Conservation (phyloP, 805 yeast genomes). For the Cephaloascus albidus region DNA sequence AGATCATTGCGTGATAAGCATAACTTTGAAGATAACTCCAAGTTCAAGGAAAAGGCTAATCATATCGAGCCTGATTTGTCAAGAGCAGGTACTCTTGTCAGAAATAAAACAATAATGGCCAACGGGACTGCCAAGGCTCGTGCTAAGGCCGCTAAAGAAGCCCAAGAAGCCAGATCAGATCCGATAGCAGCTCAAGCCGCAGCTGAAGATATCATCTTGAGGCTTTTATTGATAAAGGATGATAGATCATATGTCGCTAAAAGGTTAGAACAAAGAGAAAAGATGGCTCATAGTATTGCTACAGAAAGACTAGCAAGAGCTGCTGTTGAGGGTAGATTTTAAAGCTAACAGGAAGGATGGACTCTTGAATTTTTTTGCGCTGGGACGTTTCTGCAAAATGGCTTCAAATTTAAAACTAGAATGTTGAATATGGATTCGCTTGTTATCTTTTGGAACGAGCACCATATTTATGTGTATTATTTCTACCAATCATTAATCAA, state of each 20-base stretch:
- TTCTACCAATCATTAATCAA: too few relatives aligned
- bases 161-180: slow-evolving; percentile 24
- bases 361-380: too few relatives aligned
- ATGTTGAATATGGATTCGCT: too few relatives aligned
- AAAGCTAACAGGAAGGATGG: too few relatives aligned
- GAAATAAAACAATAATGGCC: slow-evolving; percentile 62
- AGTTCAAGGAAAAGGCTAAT: not conserved
- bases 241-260: slow-evolving; percentile 48
- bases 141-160: slow-evolving; percentile 35
- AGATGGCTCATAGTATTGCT: slow-evolving; percentile 42
- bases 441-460: too few relatives aligned
- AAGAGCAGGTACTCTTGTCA: slow-evolving; percentile 40
- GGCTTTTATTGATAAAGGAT: slow-evolving; percentile 62
- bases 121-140: slow-evolving; percentile 55
- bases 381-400: too few relatives aligned
- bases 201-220: slow-evolving; percentile 61
- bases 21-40: slow-evolving; percentile 20
- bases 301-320: slow-evolving; percentile 42
- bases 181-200: slow-evolving; percentile 25
- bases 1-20: slow-evolving; percentile 39
- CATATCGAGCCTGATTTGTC: not conserved
- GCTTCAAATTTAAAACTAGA: too few relatives aligned
- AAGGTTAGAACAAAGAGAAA: slow-evolving; percentile 54
- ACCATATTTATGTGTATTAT: too few relatives aligned
- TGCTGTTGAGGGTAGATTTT: slow-evolving; percentile 30